These are phyloP conservation scores for Ceratocystis variospora DNA, from an alignment of 2,329 filamentous ascomycete genomes.

Conservation along the genomic window DNA sequence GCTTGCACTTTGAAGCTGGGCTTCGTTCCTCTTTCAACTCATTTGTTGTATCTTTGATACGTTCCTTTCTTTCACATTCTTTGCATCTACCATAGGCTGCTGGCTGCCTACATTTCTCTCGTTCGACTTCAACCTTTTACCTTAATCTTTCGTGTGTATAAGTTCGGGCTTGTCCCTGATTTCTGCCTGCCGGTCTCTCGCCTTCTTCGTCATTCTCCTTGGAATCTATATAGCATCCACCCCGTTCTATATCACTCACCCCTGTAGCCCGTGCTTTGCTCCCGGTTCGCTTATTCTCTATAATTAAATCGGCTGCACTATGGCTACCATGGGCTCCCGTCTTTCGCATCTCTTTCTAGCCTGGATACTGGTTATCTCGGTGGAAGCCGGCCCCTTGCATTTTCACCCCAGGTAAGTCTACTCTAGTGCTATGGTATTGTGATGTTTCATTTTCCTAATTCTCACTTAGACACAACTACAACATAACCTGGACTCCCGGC, in stretches of 20 bases:
- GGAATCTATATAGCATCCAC: background rate
- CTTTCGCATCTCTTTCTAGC: background rate
- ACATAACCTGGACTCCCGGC: background rate
- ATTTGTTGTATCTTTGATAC: conserved; percentile 5
- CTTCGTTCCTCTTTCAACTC: background rate
- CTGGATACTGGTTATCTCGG: background rate
- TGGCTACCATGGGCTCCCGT: background rate
- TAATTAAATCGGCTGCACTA: too few relatives aligned
- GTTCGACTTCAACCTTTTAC: too few relatives aligned
- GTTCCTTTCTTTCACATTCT: background rate
- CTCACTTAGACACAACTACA: background rate
- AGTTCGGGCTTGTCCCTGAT: background rate
- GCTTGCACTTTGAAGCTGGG: background rate
- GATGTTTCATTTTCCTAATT: background rate
- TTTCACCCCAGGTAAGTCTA: background rate
- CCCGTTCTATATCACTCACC: background rate
- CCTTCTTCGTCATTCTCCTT: background rate
- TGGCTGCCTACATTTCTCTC: background rate
- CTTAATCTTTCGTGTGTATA: background rate
- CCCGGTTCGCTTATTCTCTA: background rate
- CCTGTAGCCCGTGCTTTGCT: background rate
- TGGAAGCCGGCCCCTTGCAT: background rate
- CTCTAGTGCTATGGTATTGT: background rate
- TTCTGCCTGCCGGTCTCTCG: background rate
- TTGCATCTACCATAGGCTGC: background rate